Evolutionary conservation across 2,329 filamentous ascomycete genomes (phyloP).

Genomic region (Phialophora expanda): DNA sequence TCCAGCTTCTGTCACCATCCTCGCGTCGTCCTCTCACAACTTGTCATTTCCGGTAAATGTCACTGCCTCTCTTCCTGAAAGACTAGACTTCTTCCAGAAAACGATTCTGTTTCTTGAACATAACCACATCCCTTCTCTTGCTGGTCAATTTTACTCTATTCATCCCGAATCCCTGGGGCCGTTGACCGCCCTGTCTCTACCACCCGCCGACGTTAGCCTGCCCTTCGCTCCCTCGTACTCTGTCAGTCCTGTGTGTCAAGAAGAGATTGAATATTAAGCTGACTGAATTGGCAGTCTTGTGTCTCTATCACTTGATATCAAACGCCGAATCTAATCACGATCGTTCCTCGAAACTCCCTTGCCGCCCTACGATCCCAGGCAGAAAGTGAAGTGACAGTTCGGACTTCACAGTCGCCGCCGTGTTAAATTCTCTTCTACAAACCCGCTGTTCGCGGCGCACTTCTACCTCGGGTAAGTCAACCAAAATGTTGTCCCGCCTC

Average conservation of each 20-base stretch:
- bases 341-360: neutral
- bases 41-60: conserved; percentile 38
- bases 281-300: conserved; percentile 17
- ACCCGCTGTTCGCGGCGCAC: neutral
- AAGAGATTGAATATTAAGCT: conserved; percentile 17
- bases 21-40: conserved; percentile 14
- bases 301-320: conserved; percentile 9
- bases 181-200: conserved; percentile 29
- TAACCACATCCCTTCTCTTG: conserved; percentile 28
- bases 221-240: conserved; percentile 22
- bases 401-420: conserved; percentile 13
- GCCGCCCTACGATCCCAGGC: conserved; percentile 13
- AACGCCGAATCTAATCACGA: neutral
- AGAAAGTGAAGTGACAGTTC: conserved; percentile 15
- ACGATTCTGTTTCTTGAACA: conserved; percentile 25
- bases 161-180: conserved; percentile 22
- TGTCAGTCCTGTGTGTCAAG: conserved; percentile 24
- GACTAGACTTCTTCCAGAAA: conserved; percentile 25
- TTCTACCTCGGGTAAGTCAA: conserved; percentile 24
- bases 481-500: conserved; percentile 17
- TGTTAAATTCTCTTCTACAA: conserved; percentile 10
- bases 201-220: conserved; percentile 13
- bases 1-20: conserved; percentile 17
- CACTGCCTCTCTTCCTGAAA: conserved; percentile 26
- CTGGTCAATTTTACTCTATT: conserved; percentile 33